Evolutionary conservation across 192 early-diverging fungal species (phyloP).

Genomic region (Linnemannia schmuckeri): DNA sequence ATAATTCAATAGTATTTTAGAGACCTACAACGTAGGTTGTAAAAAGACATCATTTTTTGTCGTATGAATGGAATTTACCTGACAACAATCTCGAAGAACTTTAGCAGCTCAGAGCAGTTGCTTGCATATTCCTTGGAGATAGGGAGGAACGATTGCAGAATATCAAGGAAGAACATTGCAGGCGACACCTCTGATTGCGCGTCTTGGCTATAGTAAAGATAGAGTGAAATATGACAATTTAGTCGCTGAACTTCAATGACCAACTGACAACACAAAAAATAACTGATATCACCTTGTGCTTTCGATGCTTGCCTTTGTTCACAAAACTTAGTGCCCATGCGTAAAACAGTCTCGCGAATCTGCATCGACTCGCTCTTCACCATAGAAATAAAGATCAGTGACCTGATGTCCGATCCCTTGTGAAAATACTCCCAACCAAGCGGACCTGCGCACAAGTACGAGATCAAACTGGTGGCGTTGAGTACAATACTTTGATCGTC

Average conservation of each 20-base stretch:
- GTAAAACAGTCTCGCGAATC: conserved; percentile 43
- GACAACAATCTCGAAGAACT: conserved; percentile 45
- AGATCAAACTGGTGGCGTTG: conserved; percentile 49
- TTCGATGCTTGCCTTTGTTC: conserved; percentile 16
- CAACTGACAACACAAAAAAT: not conserved
- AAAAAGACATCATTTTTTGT: not conserved
- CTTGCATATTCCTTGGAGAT: conserved; percentile 44
- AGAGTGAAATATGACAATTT: not conserved
- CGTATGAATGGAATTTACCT: conserved; percentile 1
- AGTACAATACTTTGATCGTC: conserved; percentile 53
- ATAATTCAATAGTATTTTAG: not conserved
- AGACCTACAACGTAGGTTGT: not conserved
- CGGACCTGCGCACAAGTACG: conserved; percentile 42
- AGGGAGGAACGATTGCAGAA: conserved; percentile 47
- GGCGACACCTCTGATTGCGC: conserved; percentile 3
- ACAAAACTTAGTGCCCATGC: conserved; percentile 50
- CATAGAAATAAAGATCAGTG: conserved; percentile 50
- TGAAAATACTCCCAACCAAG: conserved; percentile 47
- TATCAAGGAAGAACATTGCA: conserved; percentile 50
- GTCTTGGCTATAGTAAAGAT: not conserved
- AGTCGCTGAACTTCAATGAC: not conserved
- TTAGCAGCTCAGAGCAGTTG: conserved; percentile 50
- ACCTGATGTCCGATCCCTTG: conserved; percentile 33
- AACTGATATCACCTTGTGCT: no score
- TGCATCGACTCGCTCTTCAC: conserved; percentile 52